Evolutionary conservation across 495 filamentous ascomycete genomes (phyloP).

Genomic region (Filosporella fistucella): DNA sequence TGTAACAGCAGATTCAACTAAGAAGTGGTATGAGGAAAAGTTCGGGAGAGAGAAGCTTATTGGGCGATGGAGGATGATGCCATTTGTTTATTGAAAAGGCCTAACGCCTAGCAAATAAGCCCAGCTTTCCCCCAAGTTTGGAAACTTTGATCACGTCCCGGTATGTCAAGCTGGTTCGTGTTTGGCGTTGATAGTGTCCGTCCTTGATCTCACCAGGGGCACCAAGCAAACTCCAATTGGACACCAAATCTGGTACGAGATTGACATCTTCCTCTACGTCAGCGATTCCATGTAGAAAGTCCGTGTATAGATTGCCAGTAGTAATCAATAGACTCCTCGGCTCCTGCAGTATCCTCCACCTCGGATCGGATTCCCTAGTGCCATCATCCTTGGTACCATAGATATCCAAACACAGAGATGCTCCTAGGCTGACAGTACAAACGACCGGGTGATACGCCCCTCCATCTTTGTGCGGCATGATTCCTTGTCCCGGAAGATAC

Average conservation of each 20-base stretch:
- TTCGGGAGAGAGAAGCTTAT: slow-evolving; percentile 68
- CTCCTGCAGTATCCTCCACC: slow-evolving; percentile 79
- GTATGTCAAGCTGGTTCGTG: slow-evolving; percentile 84
- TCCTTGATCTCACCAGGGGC: slow-evolving; percentile 47
- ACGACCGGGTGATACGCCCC: slow-evolving; percentile 81
- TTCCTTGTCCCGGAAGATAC: slow-evolving; percentile 82
- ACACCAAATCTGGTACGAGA: slow-evolving; percentile 57
- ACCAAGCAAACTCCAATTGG: slow-evolving; percentile 79
- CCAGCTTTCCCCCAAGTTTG: slow-evolving; percentile 64
- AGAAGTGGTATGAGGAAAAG: slow-evolving; percentile 72
- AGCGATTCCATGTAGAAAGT: slow-evolving; percentile 74
- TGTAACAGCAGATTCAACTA: slow-evolving; percentile 72
- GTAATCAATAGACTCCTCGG: slow-evolving; percentile 78
- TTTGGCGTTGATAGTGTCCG: slow-evolving; percentile 58
- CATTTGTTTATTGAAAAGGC: slow-evolving; percentile 58
- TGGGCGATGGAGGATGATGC: slow-evolving; percentile 78
- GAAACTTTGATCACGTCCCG: slow-evolving; percentile 87
- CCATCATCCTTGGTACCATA: slow-evolving; percentile 58
- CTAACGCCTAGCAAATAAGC: slow-evolving; percentile 46
- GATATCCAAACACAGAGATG: slow-evolving; percentile 72
- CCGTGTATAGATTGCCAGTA: slow-evolving; percentile 59
- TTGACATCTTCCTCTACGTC: slow-evolving; percentile 54
- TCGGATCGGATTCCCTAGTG: slow-evolving; percentile 37
- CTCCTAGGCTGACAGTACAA: slow-evolving; percentile 82
- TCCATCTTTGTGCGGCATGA: slow-evolving; percentile 96